Base-by-base conservation (phyloP, 805 yeast species). In the Saturnispora besseyi region DNA sequence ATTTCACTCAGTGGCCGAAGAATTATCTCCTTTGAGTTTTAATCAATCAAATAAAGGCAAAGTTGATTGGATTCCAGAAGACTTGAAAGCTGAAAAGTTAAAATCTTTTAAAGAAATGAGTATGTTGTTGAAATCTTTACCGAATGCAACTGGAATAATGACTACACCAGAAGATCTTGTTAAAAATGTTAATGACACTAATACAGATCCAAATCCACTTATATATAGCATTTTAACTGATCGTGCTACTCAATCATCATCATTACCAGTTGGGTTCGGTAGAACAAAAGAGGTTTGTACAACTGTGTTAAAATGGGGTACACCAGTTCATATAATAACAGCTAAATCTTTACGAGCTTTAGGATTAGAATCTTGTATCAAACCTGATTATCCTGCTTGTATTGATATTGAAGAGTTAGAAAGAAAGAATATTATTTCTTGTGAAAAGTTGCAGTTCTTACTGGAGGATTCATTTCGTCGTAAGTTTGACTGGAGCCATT, bases 171-270 rank as follows among this genome's bases (percentile, higher is more conserved):
- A 71, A 9, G 55, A 47, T 15, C 79, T 87, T 22, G 91, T 95
- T 28, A 79, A 86, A 2, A 54, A 54, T 38, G 55, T 62, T 53
- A 55, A 76, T 44, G 69, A 81, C 52, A 91, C 93, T 62, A 50
- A 47, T 15, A 53, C 61, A 50, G 57, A 76, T 45, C 69, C 82
- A 52, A 93, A 93, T 62, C 99, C 99, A 1, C 76, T 93, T 40
- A 79, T 93, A 13, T 87, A 90, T 65, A 93, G 93, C 62, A 76
- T 93, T 13, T 72, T 93, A 36, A 93, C 99, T 0, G 98, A 93
- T 62, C 72, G 98, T 47, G 88, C 98, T 1, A 74, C 87, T 9
- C 82, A 91, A 21, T 88, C 96, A 1, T 87, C 96, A 0, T 90
- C 98, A 0, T 70, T 93, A 40, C 97, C 99, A 0, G 79, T 86